Base-by-base conservation (phyloP, 1,139 yeast species). In the Sugiyamaella neomexicana region DNA sequence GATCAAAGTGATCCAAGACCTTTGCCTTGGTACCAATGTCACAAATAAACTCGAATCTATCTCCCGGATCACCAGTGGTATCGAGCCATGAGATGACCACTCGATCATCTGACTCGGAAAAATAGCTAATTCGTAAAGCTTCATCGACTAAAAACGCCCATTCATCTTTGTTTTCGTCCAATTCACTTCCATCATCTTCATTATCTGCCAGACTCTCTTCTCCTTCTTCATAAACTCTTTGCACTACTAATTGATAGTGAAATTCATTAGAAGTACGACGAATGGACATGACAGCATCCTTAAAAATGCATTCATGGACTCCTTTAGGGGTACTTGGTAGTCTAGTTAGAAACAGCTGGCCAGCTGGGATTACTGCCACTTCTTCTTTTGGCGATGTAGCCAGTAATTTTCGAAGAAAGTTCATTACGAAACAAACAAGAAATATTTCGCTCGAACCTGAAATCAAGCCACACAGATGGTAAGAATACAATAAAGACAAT, bases 291-390 rank as follows among this genome's bases (percentile, higher is more conserved):
- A 82, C 82, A 0, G 96, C 93, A 63, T 89, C 96, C 59, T 82
- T 86, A 68, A 68, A 75, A 42, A 93, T 77, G 68, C 97, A 90
- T 69, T 93, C 97, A 43, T 84, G 76, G 29, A 84, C 90, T 2
- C 96, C 93, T 68, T 89, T 89, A 12, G 96, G 97, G 6, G 96
- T 86, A 13, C 77, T 78, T 7, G 89, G 88, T 3, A 87, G 78
- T 49, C 98, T 76, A 27, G 87, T 78, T 48, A 91, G 75, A 65
- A 78, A 87, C 53, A 93, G 77, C 69, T 84, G 86, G 6, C 98
- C 99, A 1, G 86, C 80, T 1, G 96, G 89, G 50, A 93, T 78
- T 65, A 80, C 78, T 12, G 84, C 83, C 46, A 89, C 72, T 61
- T 86, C 95, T 64, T 85, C 89, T 46, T 82, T 80, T 41, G 84